Percentiles rank a stretch among this genome's conserved stretches.
phyloP scores from a whole-genome alignment of 371 early-diverging fungal species.

The Lichtheimia ornata region DNA sequence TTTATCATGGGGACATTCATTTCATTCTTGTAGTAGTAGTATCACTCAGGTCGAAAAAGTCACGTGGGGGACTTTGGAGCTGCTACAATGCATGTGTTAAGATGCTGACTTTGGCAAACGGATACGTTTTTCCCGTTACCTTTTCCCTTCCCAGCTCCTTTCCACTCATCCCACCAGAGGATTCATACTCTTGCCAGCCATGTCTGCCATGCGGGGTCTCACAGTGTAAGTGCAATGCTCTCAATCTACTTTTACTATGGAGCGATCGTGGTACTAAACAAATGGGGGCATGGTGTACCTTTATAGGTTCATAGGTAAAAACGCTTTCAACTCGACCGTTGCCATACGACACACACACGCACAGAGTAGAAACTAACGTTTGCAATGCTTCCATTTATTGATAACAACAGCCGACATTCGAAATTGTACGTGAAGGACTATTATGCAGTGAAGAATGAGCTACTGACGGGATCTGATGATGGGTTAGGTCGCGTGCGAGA shows the following conservation, averaged over 20 bases:
- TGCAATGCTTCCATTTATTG: background rate
- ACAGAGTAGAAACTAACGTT: constrained; percentile 3
- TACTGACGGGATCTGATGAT: background rate
- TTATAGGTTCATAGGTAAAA: constrained; percentile 18
- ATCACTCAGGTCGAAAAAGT: too few relatives aligned
- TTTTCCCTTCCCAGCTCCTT: background rate
- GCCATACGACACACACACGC: background rate
- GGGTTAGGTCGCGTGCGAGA: constrained; percentile 90
- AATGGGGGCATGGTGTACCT: background rate
- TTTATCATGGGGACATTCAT: too few relatives aligned
- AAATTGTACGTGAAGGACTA: constrained; percentile 38
- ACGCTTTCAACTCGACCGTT: background rate
- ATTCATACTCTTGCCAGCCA: constrained; percentile 4
- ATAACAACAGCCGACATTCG: constrained; percentile 30
- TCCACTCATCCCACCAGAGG: background rate
- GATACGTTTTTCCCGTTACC: constrained; percentile 7
- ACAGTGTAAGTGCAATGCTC: constrained; percentile 13
- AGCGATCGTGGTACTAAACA: background rate
- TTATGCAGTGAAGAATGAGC: background rate
- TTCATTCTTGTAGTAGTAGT: too few relatives aligned
- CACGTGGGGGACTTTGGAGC: too few relatives aligned
- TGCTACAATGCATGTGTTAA: too few relatives aligned
- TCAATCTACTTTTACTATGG: too few relatives aligned
- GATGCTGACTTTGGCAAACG: too few relatives aligned
- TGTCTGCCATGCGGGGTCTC: constrained; percentile 19